phyloP scores from a whole-genome alignment of 1,139 yeast species.

The Blastobotrys aristatus region DNA sequence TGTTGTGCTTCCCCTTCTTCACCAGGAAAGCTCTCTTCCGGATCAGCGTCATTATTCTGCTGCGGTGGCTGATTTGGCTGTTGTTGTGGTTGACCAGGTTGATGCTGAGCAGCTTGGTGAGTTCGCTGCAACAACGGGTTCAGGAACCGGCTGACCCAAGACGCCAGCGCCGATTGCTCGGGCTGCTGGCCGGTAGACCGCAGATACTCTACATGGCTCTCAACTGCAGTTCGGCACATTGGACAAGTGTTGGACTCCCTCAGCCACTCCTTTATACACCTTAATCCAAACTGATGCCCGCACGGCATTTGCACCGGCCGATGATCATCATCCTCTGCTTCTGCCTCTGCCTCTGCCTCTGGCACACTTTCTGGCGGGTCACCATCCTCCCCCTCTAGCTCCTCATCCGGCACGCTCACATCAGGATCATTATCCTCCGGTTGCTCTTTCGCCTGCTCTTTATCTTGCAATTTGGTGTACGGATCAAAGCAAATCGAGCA shows the following conservation, averaged over 20 bases:
- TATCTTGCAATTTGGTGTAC: conserved; percentile 16
- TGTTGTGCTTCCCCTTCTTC: neutral
- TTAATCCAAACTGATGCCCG: conserved; percentile 69
- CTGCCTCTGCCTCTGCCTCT: neutral
- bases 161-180: neutral
- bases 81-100: neutral
- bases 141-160: neutral
- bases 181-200: conserved; percentile 22
- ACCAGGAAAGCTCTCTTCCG: conserved; percentile 8
- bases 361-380: conserved; percentile 19
- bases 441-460: neutral
- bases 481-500: conserved; percentile 37
- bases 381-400: conserved; percentile 1
- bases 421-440: conserved; percentile 18
- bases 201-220: conserved; percentile 30
- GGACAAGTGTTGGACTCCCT: conserved; percentile 69
- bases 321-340: conserved; percentile 38
- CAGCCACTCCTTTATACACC: conserved; percentile 75
- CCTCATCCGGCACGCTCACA: conserved; percentile 14
- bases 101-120: neutral
- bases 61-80: neutral
- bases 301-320: conserved; percentile 73
- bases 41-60: conserved; percentile 2
- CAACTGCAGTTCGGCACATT: conserved; percentile 60
- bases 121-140: neutral